Evolutionary conservation across 176 grass and related monocot genomes (phyloP), one percentile per base, ranked within the genome.

Genomic region (Ananas comosus): DNA sequence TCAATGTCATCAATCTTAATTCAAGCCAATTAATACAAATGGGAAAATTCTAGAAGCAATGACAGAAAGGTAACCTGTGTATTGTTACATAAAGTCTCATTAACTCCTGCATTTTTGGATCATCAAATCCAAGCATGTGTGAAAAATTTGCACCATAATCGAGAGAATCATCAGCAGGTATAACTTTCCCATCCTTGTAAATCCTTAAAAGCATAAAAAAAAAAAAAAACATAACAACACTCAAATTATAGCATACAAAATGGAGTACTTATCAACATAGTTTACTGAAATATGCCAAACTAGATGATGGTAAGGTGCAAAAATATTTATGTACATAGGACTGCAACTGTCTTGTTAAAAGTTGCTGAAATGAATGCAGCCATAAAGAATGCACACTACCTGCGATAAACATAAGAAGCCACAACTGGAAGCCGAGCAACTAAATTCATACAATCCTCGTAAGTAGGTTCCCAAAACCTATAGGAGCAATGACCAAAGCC

Each of bases 71-170:
- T 69, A 63, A 97, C 94, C 86, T 77, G 48, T 99, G 94, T 83
- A 99, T 99, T 81, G 94, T 99, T 67, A 99, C 27, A 74, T 99
- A 99, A 81, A 99, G 82, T 69, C 94, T 86, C 94, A 99, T 99
- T 73, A 99, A 72, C 61, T 99, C 94, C 54, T 93, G 74, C 94
- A 99, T 99, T 88, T 99, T 99, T 24, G 94, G 89, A 65, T 93
- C 89, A 9, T 92, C 86, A 88, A 90, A 99, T 29, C 86, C 94
- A 70, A 99, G 82, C 94, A 99, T 90, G 78, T 99, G 94, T 75
- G 94, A 99, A 80, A 90, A 99, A 75, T 99, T 93, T 10, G 89
- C 94, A 0, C 83, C 87, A 2, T 93, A 99, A 61, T 99, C 94
- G 76, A 99, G 72, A 68, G 82, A 71, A 83, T 72, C 88, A 70